Evolutionary conservation across 176 grass and related monocot species (phyloP).

Genomic region (Aegilops tauschii): DNA sequence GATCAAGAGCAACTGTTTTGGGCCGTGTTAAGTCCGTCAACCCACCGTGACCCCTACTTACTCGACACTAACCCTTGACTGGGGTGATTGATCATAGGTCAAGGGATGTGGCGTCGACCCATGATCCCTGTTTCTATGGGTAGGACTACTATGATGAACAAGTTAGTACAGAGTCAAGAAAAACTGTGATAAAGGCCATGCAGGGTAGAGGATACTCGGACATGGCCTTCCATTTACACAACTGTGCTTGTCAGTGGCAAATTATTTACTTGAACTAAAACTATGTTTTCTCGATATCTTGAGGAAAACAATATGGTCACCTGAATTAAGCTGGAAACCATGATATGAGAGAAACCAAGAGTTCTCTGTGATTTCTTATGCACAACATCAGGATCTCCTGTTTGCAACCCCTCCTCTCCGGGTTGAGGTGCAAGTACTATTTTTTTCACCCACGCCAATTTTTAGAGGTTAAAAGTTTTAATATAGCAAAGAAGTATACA

Average conservation of each 20-base stretch:
- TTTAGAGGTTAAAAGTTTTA: too few species aligned
- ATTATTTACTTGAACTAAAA: neutral
- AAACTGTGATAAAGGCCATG: neutral
- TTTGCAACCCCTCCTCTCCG: too few species aligned
- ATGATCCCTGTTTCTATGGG: neutral
- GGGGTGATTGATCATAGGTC: neutral
- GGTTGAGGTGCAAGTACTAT: too few species aligned
- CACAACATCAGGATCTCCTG: too few species aligned
- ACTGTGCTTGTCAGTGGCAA: neutral
- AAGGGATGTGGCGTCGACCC: neutral
- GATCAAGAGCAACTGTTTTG: neutral
- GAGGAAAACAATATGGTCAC: neutral
- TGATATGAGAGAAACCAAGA: slow-evolving; percentile 2
- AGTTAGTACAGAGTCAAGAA: neutral
- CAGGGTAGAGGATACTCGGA: neutral
- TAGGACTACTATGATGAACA: slow-evolving; percentile 1
- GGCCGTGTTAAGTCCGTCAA: neutral
- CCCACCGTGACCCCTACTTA: neutral
- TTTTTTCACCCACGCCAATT: too few species aligned
- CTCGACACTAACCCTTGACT: neutral
- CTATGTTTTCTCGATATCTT: neutral
- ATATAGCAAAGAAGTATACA: too few species aligned
- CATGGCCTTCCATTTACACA: neutral
- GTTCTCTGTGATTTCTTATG: neutral
- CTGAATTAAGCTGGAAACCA: neutral